Evolutionary conservation across 768 basidiomycete species (phyloP).

Genomic region (Holtermanniella nyarrowii): DNA sequence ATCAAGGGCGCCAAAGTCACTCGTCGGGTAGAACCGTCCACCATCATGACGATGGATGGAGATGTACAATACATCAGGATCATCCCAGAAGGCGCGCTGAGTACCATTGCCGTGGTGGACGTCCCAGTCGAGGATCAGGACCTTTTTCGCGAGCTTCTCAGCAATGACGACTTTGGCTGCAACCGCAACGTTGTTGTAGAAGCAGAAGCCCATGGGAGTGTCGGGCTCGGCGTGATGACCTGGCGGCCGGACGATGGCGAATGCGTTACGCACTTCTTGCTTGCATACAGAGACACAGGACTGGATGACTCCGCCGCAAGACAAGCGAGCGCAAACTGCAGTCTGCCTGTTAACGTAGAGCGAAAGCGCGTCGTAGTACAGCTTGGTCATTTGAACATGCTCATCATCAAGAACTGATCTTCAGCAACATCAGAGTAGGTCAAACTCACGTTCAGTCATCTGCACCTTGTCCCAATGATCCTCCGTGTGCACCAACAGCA

Average conservation of each 20-base stretch:
- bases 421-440: neutral
- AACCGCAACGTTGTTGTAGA: conserved; percentile 96
- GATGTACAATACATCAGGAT: conserved; percentile 81
- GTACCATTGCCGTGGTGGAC: conserved; percentile 98
- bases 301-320: conserved; percentile 91
- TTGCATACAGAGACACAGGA: conserved; percentile 76
- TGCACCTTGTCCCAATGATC: conserved; percentile 87
- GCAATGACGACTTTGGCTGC: conserved; percentile 73
- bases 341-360: conserved; percentile 84
- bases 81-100: conserved; percentile 88
- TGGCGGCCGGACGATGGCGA: conserved; percentile 93
- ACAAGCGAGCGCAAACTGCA: conserved; percentile 70
- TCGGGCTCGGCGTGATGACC: conserved; percentile 98
- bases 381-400: conserved; percentile 61
- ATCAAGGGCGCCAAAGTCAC: conserved; percentile 74
- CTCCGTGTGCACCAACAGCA: conserved; percentile 76
- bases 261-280: conserved; percentile 66
- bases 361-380: conserved; percentile 81
- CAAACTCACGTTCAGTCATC: conserved; percentile 64
- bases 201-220: conserved; percentile 98
- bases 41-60: conserved; percentile 91
- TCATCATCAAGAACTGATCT: conserved; percentile 60
- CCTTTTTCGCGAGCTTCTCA: conserved; percentile 58
- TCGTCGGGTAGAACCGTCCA: conserved; percentile 85
- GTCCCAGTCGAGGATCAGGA: conserved; percentile 95